Evolutionary conservation across 2,329 filamentous ascomycete genomes (phyloP).

Genomic region (Kalaharituber pfeilii): DNA sequence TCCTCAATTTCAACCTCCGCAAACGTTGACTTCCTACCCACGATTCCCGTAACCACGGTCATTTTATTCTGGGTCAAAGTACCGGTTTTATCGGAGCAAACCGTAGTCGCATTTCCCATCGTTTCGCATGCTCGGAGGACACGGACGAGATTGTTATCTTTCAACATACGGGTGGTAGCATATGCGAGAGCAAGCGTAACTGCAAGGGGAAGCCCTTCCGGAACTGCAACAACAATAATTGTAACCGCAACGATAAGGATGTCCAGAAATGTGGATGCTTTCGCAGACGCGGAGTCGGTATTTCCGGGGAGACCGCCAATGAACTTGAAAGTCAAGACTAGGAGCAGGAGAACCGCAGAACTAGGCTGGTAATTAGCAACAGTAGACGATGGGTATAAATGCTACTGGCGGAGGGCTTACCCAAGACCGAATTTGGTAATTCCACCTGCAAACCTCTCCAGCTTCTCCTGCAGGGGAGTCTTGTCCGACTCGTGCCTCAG

Average conservation of each 20-base stretch:
- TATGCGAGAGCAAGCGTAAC: constrained; percentile 52
- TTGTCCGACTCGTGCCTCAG: constrained; percentile 36
- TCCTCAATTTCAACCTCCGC: constrained; percentile 22
- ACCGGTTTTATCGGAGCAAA: constrained; percentile 67
- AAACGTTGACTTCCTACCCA: constrained; percentile 24
- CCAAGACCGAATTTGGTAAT: constrained; percentile 35
- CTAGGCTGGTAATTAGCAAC: constrained; percentile 7
- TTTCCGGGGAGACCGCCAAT: constrained; percentile 24
- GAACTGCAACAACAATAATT: constrained; percentile 30
- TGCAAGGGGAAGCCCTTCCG: constrained; percentile 35
- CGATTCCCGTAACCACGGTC: constrained; percentile 28
- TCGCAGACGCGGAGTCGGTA: constrained; percentile 19
- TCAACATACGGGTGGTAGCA: constrained; percentile 49
- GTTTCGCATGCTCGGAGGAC: constrained; percentile 50
- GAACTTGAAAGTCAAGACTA: constrained; percentile 28
- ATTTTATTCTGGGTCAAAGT: constrained; percentile 47
- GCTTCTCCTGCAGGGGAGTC: constrained; percentile 39
- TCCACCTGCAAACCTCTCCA: constrained; percentile 34
- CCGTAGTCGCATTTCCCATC: constrained; percentile 55
- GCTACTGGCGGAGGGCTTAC: constrained; percentile 4
- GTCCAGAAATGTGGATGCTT: constrained; percentile 28
- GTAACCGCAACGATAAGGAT: constrained; percentile 31
- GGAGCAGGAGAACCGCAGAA: constrained; percentile 27
- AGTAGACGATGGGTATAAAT: constrained; percentile 3
- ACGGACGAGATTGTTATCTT: constrained; percentile 54